Percentiles rank a stretch among this genome's conserved stretches.
phyloP scores from a whole-genome alignment of 2,329 filamentous ascomycete genomes.

The Alternaria postmessia region DNA sequence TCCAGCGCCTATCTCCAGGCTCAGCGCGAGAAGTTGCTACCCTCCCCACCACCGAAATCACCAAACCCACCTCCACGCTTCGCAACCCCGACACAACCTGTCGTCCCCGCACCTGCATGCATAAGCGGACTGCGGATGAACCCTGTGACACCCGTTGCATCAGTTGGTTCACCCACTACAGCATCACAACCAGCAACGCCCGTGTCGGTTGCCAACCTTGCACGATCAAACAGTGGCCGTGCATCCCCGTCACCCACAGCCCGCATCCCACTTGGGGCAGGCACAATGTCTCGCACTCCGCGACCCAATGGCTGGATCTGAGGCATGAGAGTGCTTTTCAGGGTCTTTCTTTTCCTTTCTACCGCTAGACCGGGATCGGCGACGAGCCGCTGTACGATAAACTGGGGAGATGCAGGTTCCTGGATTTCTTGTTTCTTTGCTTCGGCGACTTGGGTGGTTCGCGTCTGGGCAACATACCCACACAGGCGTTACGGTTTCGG shows the following conservation, averaged over 20 bases:
- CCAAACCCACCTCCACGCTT: slow-evolving; percentile 15
- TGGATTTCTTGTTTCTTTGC: slow-evolving; percentile 3
- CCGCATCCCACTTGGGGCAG: slow-evolving; percentile 45
- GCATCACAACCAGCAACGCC: slow-evolving; percentile 24
- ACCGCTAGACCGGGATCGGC: slow-evolving; percentile 12
- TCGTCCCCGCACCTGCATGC: slow-evolving; percentile 16
- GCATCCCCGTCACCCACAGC: slow-evolving; percentile 40
- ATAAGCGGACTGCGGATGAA: slow-evolving; percentile 48
- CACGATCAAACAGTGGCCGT: slow-evolving; percentile 24
- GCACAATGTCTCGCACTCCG: slow-evolving; percentile 47
- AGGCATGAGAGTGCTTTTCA: slow-evolving; percentile 12
- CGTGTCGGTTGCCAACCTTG: slow-evolving; percentile 24
- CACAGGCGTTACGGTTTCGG: slow-evolving; percentile 24
- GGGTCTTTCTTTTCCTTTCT: slow-evolving; percentile 6
- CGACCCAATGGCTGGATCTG: slow-evolving; percentile 48
- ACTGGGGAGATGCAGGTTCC: slow-evolving; percentile 6
- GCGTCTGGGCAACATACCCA: slow-evolving; percentile 9
- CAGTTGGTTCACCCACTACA: slow-evolving; percentile 27
- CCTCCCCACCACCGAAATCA: slow-evolving; percentile 35
- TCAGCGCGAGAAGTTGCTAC: slow-evolving; percentile 47
- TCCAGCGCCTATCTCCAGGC: slow-evolving; percentile 43
- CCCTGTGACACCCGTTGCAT: slow-evolving; percentile 38
- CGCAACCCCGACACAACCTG: slow-evolving; percentile 15
- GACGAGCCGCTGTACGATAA: slow-evolving; percentile 34
- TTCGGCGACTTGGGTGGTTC: slow-evolving; percentile 1